A percentile compares a stretch with the other conserved stretches of the same genome.
phyloP scores from a whole-genome alignment of 2,329 filamentous ascomycete genomes.

The Pestalotiopsis sp. region DNA sequence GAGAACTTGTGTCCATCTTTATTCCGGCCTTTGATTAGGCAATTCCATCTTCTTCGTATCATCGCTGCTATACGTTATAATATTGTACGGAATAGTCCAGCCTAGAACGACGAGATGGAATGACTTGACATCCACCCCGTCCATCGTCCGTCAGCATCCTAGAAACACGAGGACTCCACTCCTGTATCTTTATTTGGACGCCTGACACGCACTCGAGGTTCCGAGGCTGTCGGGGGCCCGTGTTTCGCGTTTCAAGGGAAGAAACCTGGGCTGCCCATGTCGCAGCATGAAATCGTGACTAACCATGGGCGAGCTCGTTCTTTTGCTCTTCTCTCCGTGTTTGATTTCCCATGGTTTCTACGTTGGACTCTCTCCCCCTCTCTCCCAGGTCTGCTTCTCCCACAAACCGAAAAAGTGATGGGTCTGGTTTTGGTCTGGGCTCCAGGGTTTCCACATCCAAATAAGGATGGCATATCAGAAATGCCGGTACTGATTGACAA shows the following conservation, averaged over 20 bases:
- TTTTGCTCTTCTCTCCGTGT: background rate
- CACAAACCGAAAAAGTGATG: no score
- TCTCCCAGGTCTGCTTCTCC: background rate
- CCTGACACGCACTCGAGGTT: slow-evolving; percentile 3
- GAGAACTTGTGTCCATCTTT: background rate
- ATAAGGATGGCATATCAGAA: background rate
- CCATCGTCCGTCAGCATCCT: background rate
- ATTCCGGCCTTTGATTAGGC: background rate
- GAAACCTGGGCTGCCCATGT: background rate
- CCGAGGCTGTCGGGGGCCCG: background rate
- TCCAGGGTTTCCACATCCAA: background rate
- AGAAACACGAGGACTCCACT: slow-evolving; percentile 2
- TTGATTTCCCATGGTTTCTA: no score
- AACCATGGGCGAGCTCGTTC: background rate
- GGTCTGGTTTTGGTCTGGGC: no score
- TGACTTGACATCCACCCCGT: background rate
- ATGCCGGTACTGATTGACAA: background rate
- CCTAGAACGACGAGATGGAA: background rate
- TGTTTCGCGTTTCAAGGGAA: slow-evolving; percentile 6
- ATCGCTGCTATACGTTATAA: no score
- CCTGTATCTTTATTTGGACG: slow-evolving; percentile 3
- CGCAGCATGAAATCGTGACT: background rate
- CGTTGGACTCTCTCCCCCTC: background rate
- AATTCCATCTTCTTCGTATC: background rate
- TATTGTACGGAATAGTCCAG: no score